These are phyloP conservation scores for Combretum micranthum DNA, from an alignment of 345 rosid genomes.

Conservation along the genomic window DNA sequence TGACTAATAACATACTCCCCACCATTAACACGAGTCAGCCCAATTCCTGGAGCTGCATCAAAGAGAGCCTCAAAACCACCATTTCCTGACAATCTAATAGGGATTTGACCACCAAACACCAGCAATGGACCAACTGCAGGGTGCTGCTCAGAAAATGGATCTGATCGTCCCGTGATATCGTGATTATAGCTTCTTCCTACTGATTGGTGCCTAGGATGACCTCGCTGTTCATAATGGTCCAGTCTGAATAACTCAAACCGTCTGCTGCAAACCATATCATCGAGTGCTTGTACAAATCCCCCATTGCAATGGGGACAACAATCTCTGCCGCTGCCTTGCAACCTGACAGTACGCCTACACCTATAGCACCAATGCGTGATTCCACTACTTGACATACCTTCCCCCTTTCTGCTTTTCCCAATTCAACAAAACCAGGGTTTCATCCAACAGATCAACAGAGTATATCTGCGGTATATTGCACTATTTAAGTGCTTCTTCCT, in stretches of 20 bases:
- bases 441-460: no score
- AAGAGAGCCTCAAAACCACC: conserved; percentile 8
- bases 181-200: not conserved
- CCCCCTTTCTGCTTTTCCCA: no score
- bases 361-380: conserved; percentile 18
- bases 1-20: conserved; percentile 11
- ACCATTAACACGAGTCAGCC: conserved; percentile 3
- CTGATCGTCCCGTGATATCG: no score
- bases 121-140: no score
- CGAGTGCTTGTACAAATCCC: conserved; percentile 18
- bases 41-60: conserved; percentile 7
- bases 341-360: conserved; percentile 11
- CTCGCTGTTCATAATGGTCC: not conserved
- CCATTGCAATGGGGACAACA: conserved; percentile 19
- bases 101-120: no score
- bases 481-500: no score
- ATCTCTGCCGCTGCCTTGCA: not conserved
- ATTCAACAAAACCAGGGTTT: no score
- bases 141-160: no score
- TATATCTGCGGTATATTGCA: no score
- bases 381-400: no score
- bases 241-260: conserved; percentile 1
- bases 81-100: not conserved
- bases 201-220: not conserved
- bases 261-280: not conserved